These are phyloP conservation scores for Cicer cuneatum DNA, from an alignment of 306 rosid genomes.

Conservation along the genomic window DNA sequence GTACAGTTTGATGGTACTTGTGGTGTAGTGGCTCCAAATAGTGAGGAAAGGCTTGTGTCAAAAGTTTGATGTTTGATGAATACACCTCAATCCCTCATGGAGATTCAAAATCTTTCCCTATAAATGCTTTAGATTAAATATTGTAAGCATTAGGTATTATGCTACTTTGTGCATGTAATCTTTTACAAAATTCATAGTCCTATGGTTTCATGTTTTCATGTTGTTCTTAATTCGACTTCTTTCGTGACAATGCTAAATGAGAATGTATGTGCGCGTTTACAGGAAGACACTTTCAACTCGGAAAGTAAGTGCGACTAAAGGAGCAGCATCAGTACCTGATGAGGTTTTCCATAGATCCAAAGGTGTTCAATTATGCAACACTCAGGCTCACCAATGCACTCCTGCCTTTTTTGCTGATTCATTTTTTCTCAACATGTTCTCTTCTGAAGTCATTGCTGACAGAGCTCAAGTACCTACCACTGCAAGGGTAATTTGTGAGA, in stretches of 20 bases:
- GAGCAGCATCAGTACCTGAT: conserved; percentile 96
- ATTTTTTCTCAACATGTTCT: conserved; percentile 80
- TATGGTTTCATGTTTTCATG: neutral
- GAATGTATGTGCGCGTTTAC: conserved; percentile 18
- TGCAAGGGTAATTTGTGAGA: conserved; percentile 88
- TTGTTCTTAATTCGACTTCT: conserved; percentile 24
- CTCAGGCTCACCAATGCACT: conserved; percentile 88
- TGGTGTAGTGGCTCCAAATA: conserved; percentile 11
- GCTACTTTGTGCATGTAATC: neutral
- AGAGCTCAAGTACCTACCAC: conserved; percentile 73
- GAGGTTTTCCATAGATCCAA: conserved; percentile 90
- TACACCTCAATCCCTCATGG: neutral
- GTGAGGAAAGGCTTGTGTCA: neutral
- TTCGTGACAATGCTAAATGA: conserved; percentile 30
- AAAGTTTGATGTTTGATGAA: conserved; percentile 4
- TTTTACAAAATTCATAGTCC: neutral
- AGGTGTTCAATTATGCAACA: conserved; percentile 92
- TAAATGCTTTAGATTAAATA: conserved; percentile 12
- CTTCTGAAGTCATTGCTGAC: conserved; percentile 89
- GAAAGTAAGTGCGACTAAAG: conserved; percentile 84
- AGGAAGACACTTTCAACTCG: conserved; percentile 87
- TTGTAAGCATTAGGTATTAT: conserved; percentile 8
- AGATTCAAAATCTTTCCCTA: neutral
- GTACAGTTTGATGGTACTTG: neutral
- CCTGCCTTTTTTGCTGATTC: conserved; percentile 98